These are phyloP conservation scores for Leishmania aethiopica DNA, from an alignment of 208 protist genomes.

Conservation along the genomic window DNA sequence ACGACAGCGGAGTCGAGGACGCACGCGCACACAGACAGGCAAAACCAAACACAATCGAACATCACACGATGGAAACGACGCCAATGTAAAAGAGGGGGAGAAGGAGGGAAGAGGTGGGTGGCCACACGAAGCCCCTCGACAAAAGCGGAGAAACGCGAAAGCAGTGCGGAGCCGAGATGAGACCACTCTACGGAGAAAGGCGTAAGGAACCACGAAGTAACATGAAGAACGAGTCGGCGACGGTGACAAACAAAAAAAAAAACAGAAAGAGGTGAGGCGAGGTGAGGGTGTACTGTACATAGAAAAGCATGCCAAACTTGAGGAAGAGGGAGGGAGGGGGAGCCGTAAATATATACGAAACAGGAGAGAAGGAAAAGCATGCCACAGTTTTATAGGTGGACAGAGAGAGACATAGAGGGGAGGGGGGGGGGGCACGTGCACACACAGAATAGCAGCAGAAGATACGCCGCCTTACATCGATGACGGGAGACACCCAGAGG, in stretches of 20 bases:
- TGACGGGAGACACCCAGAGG: neutral
- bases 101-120: too few species aligned
- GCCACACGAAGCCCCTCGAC: neutral
- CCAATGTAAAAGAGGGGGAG: neutral
- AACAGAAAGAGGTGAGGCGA: neutral
- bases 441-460: neutral
- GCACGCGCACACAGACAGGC: neutral
- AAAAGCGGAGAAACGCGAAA: neutral
- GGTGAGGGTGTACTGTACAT: neutral
- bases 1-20: neutral
- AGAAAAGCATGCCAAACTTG: neutral
- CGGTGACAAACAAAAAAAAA: slow-evolving; percentile 8
- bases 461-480: neutral
- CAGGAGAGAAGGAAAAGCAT: neutral
- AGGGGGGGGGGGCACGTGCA: neutral
- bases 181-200: neutral
- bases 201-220: neutral
- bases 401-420: neutral
- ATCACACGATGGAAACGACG: neutral
- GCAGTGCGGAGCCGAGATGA: neutral
- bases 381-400: neutral
- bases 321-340: neutral
- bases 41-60: neutral
- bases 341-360: neutral
- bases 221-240: neutral